Evolutionary conservation across 2,329 filamentous ascomycete genomes (phyloP), one percentile per base, ranked within the genome.

Genomic region (Cladosporium sp.): DNA sequence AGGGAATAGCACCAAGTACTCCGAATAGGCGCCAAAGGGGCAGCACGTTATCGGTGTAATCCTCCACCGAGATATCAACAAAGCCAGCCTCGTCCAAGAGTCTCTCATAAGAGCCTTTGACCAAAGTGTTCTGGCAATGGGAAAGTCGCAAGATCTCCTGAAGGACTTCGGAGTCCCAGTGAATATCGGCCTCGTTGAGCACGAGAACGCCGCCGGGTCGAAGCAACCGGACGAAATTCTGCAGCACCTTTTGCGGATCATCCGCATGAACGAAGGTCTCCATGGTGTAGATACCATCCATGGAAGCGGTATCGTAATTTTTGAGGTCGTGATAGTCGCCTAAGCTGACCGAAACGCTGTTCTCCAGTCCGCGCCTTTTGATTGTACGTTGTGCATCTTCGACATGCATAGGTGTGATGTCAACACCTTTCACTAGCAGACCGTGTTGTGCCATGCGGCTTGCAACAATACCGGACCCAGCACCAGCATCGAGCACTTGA

Each of bases 201-300:
- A 67, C 71, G 7, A 79, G 41, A 1, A 64, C 63, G 1, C 76
- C 76, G 22, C 76, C 77, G 1, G 75, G 75, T 19, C 65, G 64
- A 4, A 79, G 61, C 0, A 78, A 54, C 12, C 75, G 71, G 57
- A 67, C 70, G 62, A 79, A 78, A 15, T 72, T 72, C 5, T 53
- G 55, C 1, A 78, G 62, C 1, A 72, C 77, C 6, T 59, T 61
- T 35, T 67, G 55, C 0, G 74, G 38, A 18, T 40, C 49, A 25
- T 51, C 43, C 1, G 77, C 75, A 56, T 80, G 77, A 0, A 78
- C 76, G 40, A 80, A 71, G 0, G 76, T 78, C 60, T 80, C 76
- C 72, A 79, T 76, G 0, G 77, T 79, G 59, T 79, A 80, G 22
- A 75, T 63, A 3, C 76, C 77, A 48, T 80, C 76, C 36, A 76